Evolutionary conservation across 108 stramenopile genomes (phyloP), one percentile per base, ranked within the genome.

Genomic region (Cylindrotheca fusiformis): DNA sequence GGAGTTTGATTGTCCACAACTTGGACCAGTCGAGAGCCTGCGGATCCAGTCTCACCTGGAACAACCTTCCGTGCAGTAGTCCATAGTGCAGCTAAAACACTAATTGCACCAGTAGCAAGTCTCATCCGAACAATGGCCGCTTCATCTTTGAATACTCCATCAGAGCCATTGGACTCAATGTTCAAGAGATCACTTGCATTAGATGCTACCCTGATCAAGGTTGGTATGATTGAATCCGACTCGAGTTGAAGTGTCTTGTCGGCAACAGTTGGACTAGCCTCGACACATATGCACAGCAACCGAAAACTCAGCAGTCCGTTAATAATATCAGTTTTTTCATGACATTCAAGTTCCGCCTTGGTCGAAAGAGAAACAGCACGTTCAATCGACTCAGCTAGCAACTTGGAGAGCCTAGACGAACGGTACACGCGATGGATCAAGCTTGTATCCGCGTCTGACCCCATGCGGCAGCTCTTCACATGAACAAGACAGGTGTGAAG

Each of bases 401-500:
- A 12, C 10, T 49, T 4, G 10, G 51, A 23, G 32, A 72, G 57
- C 44, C 63, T 55, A 5, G 48, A 19, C 5, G 63, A 65, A 45
- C 56, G 48, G 25, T 48, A 24, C 3, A 59, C 26, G 20, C 41
- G 49, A 20, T 41, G 57, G 22, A 72, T 31, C 4, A 72, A 44
- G 24, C 46, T 5, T 4, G 63, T 65, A 48, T 58, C 57, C 0
- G 56, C 71, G 18, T 57, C 48, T 1, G 33, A 26, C 18, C 48
- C 72, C 27, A 22, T 46, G 19, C 51, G 29, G 23, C 50, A 18
- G 5, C 48, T 32, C 20, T 23, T 19, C 8, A 50, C 58, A 23
- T 73, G 72, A 1, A 52, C 45, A 0, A 73, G 18, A 47, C 65
- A 73, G 17, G 72, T 52, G 31, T 66, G 57, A 18, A 73, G 3